These are phyloP conservation scores for Sporothrix humicola DNA, from an alignment of 2,329 filamentous ascomycete species.

Conservation along the genomic window DNA sequence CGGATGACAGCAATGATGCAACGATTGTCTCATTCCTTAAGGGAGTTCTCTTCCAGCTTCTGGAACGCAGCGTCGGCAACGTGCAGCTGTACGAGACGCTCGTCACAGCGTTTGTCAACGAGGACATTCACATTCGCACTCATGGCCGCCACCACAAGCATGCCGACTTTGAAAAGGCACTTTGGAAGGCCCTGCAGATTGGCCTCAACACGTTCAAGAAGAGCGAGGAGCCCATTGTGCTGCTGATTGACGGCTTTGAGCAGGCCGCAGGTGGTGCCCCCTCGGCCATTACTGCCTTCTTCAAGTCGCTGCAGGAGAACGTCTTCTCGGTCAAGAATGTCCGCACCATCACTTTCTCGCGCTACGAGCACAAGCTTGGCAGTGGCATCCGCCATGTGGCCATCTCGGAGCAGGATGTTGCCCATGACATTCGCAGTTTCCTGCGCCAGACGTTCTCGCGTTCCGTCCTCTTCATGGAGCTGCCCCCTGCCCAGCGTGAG, in stretches of 20 bases:
- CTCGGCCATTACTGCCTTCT: constrained; percentile 40
- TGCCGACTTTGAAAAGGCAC: constrained; percentile 39
- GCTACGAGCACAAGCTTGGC: constrained; percentile 44
- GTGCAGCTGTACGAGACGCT: constrained; percentile 46
- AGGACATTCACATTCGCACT: neutral
- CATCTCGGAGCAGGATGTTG: constrained; percentile 45
- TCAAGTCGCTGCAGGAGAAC: constrained; percentile 44
- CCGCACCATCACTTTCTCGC: constrained; percentile 48
- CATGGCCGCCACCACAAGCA: neutral
- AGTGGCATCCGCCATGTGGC: constrained; percentile 44
- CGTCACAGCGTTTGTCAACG: constrained; percentile 39
- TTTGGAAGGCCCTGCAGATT: constrained; percentile 47
- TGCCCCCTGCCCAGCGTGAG: constrained; percentile 38
- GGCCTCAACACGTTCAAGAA: constrained; percentile 45
- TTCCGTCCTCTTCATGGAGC: constrained; percentile 38
- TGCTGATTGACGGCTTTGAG: constrained; percentile 49
- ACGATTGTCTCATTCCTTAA: constrained; percentile 46
- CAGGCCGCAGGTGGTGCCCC: constrained; percentile 42
- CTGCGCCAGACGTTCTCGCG: constrained; percentile 41
- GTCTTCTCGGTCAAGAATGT: constrained; percentile 42
- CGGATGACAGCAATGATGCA: constrained; percentile 44
- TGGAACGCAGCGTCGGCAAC: constrained; percentile 49
- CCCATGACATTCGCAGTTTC: constrained; percentile 46
- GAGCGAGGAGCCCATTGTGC: constrained; percentile 42
- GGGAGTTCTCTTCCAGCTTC: constrained; percentile 47